Percentiles rank a stretch among this genome's conserved stretches.
Conservation (phyloP, 2,329 filamentous ascomycete species). For the Orbilia javanica region DNA sequence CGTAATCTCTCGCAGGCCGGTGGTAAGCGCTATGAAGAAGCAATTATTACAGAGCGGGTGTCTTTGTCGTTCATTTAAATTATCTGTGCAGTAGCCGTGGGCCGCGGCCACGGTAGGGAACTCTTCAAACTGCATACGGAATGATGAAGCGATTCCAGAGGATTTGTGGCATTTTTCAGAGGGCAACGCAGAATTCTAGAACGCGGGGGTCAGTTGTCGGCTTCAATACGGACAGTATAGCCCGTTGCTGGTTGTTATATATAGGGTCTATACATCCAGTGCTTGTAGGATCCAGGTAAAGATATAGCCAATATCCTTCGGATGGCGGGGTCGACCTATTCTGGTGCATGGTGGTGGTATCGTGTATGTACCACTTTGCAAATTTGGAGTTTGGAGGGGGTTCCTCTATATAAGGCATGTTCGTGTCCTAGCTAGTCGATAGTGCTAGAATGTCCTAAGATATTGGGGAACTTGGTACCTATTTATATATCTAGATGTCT, state of each 20-base stretch:
- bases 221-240: neutral
- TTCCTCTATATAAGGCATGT: no score
- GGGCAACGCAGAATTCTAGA: constrained; percentile 28
- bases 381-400: no score
- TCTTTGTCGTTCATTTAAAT: constrained; percentile 18
- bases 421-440: no score
- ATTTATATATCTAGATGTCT: no score
- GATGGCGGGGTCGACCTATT: no score
- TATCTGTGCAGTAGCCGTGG: neutral
- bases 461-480: no score
- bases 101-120: no score
- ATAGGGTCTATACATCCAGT: no score
- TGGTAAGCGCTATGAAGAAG: constrained; percentile 47
- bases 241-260: neutral
- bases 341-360: no score
- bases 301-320: no score
- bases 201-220: neutral
- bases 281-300: no score
- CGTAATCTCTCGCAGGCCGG: constrained; percentile 24
- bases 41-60: constrained; percentile 21
- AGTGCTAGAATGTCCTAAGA: no score
- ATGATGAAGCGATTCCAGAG: constrained; percentile 32
- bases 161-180: constrained; percentile 43
- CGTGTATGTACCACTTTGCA: neutral
- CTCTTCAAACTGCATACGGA: constrained; percentile 47